Evolutionary conservation across 176 grass and related monocot species (phyloP).

Genomic region (Neostapfia colusana): DNA sequence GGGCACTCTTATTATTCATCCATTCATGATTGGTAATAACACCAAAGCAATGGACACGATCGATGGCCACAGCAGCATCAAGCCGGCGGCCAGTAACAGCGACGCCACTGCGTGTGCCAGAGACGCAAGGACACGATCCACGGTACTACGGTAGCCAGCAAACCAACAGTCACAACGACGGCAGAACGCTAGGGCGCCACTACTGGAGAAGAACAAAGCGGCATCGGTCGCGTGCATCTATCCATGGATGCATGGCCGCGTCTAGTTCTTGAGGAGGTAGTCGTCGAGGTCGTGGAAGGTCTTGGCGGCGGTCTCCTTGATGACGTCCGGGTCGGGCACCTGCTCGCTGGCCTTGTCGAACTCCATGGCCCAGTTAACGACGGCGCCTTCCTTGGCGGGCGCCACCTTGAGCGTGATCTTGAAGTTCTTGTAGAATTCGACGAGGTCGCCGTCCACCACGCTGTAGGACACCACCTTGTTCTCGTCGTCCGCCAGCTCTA

Average conservation of each 20-base stretch:
- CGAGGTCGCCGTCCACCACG: slow-evolving; percentile 83
- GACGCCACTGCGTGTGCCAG: background rate
- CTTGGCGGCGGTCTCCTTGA: slow-evolving; percentile 66
- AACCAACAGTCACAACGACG: background rate
- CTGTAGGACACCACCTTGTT: slow-evolving; percentile 72
- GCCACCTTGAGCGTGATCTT: slow-evolving; percentile 58
- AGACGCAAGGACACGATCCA: background rate
- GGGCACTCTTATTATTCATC: background rate
- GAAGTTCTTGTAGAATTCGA: slow-evolving; percentile 66
- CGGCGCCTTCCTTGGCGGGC: slow-evolving; percentile 19
- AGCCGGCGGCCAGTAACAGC: background rate
- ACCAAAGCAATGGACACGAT: background rate
- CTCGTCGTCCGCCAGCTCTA: slow-evolving; percentile 64
- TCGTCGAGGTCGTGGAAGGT: slow-evolving; percentile 81
- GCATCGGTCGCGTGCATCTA: background rate
- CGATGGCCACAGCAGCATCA: background rate
- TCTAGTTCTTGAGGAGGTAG: slow-evolving; percentile 74
- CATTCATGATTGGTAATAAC: background rate
- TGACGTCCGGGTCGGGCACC: slow-evolving; percentile 63
- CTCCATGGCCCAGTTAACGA: slow-evolving; percentile 63
- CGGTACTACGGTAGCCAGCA: background rate
- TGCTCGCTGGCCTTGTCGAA: slow-evolving; percentile 69
- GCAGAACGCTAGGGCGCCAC: background rate
- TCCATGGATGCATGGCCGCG: background rate
- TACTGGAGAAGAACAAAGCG: background rate